Percentiles rank a stretch among this genome's conserved stretches.
These are phyloP conservation scores for Incumbomyces lentus DNA, from an alignment of 2,329 filamentous ascomycete species.

Conservation along the genomic window DNA sequence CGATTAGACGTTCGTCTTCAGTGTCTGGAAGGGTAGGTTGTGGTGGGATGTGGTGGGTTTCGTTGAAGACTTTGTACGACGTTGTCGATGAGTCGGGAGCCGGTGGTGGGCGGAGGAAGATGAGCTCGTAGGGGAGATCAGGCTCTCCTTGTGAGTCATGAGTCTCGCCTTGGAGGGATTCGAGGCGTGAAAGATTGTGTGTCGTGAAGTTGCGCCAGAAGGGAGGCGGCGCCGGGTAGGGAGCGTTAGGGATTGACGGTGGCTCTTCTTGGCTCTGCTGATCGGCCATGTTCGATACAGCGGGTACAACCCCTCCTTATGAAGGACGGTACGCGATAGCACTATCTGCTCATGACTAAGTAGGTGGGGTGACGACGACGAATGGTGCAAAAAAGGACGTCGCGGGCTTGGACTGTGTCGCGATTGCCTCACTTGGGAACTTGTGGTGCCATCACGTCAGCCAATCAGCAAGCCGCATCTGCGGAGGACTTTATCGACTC, in stretches of 20 bases:
- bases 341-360: no score
- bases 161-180: slow-evolving; percentile 29
- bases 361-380: no score
- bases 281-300: no score
- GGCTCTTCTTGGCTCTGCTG: not conserved
- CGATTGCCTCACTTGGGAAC: no score
- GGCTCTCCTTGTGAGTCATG: slow-evolving; percentile 27
- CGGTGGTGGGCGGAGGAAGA: slow-evolving; percentile 68
- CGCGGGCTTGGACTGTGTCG: not conserved
- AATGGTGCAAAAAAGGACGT: not conserved
- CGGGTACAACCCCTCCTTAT: no score
- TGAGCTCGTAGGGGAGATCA: slow-evolving; percentile 57
- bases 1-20: slow-evolving; percentile 46
- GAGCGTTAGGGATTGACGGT: slow-evolving; percentile 39
- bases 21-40: slow-evolving; percentile 27
- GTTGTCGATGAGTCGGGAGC: slow-evolving; percentile 51
- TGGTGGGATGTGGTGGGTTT: slow-evolving; percentile 52
- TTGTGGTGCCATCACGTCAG: not conserved
- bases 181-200: slow-evolving; percentile 56
- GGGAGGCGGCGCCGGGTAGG: slow-evolving; percentile 76
- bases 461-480: slow-evolving; percentile 17
- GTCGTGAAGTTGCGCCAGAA: slow-evolving; percentile 85
- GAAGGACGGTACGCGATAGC: not conserved
- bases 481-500: slow-evolving; percentile 14
- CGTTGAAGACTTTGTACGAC: slow-evolving; percentile 69